A percentile compares a stretch with the other conserved stretches of the same genome.
phyloP scores from a whole-genome alignment of 805 yeast species.

The Candida nemodendra region DNA sequence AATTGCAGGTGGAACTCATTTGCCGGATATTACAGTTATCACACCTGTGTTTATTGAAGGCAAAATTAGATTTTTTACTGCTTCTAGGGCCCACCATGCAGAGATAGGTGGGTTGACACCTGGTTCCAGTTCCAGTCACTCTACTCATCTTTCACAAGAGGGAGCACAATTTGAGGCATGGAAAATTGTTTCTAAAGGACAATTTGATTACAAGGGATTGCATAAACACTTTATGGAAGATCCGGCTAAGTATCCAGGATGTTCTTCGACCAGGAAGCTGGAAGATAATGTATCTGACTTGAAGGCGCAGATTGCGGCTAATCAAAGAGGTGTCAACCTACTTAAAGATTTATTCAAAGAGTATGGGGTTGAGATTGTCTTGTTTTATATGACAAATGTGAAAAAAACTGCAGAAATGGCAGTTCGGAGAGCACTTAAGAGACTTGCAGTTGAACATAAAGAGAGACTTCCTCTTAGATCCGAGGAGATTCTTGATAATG shows the following conservation, averaged over 20 bases:
- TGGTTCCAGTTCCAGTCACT: constrained; percentile 53
- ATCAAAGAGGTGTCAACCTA: constrained; percentile 46
- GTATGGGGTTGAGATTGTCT: constrained; percentile 38
- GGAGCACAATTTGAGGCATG: constrained; percentile 53
- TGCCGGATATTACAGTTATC: constrained; percentile 51
- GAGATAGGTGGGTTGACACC: constrained; percentile 58
- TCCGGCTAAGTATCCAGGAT: constrained; percentile 49
- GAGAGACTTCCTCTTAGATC: constrained; percentile 37
- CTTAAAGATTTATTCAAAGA: constrained; percentile 40
- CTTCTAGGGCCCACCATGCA: constrained; percentile 58
- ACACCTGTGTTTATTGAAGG: constrained; percentile 50
- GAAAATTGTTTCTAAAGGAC: constrained; percentile 46
- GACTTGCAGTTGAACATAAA: constrained; percentile 40
- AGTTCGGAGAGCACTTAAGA: constrained; percentile 32
- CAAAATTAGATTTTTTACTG: constrained; percentile 48
- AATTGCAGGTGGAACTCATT: constrained; percentile 42
- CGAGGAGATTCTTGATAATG: constrained; percentile 52
- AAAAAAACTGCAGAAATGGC: constrained; percentile 45
- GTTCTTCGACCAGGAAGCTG: constrained; percentile 52
- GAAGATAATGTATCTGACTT: constrained; percentile 50
- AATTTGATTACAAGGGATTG: constrained; percentile 50
- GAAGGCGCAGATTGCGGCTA: constrained; percentile 47
- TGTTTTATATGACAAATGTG: constrained; percentile 44
- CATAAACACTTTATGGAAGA: constrained; percentile 43
- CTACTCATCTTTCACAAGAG: constrained; percentile 51